Base-by-base conservation (phyloP, 2,329 filamentous ascomycete genomes). In the Dendrostoma leiphaemia region DNA sequence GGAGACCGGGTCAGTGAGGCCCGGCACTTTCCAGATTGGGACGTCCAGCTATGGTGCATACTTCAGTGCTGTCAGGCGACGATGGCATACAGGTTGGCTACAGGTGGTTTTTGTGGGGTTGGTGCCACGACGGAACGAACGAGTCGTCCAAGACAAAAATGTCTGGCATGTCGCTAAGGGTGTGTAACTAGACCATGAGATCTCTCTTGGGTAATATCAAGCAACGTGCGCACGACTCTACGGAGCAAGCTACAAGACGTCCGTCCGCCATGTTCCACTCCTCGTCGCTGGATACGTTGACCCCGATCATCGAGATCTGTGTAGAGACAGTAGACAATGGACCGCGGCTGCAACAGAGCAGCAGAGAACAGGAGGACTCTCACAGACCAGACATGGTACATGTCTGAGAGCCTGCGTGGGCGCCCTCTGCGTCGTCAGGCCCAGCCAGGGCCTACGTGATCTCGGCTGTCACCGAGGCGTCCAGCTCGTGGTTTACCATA, bases 301-400 rank as follows among this genome's bases (percentile, higher is more conserved):
- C 31, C 21, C 7, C 29, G 48, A 44, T 51, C 48, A 44, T 51
- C 48, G 48, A 51, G 38, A 51, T 45, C 19, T 31, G 13, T 46
- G 13, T 38, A 24, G 17, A 31, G 26, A n/a, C n/a, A n/a, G n/a
- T n/a, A n/a, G n/a, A n/a, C n/a, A n/a, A n/a, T n/a, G n/a, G n/a
- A n/a, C n/a, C n/a, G n/a, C n/a, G n/a, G n/a, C n/a, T n/a, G n/a
- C n/a, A n/a, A n/a, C n/a, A n/a, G n/a, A n/a, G n/a, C n/a, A n/a
- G n/a, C n/a, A n/a, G n/a, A n/a, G n/a, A n/a, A n/a, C n/a, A n/a
- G n/a, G n/a, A n/a, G n/a, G n/a, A n/a, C n/a, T n/a, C n/a, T n/a
- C n/a, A n/a, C n/a, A n/a, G n/a, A n/a, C n/a, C n/a, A n/a, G n/a
- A n/a, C n/a, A n/a, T n/a, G n/a, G n/a, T n/a, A n/a, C n/a, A n/a